Evolutionary conservation across 2,329 filamentous ascomycete species (phyloP), one percentile per base, ranked within the genome.

Genomic region (Fusarium tupiense): DNA sequence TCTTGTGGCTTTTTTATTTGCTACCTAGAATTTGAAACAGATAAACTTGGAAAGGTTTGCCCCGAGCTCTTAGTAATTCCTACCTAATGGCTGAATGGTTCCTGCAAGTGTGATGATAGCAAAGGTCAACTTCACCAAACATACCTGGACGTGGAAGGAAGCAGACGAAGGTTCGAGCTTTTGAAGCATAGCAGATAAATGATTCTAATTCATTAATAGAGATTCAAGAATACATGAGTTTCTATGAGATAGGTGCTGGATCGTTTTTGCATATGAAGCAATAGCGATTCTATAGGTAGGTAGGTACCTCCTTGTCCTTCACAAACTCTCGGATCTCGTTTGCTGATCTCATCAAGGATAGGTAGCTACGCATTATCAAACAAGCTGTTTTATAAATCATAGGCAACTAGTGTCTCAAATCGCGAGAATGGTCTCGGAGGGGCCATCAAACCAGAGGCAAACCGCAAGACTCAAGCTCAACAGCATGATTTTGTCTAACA

Each of bases 31-130:
- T 17, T 6, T 10, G 0, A 31, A 31, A 52, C 4, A 26, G 8
- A 24, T 19, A 0, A n/a, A 24, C 22, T 7, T 11, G 8, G 0
- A 24, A n/a, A 35, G 11, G 2, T 0, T 14, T 16, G 12, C 10
- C 17, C 13, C 6, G 17, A 24, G 31, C 31, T 29, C 13, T 24
- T 20, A 5, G 6, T 24, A 37, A 8, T 29, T 29, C 26, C 8
- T 37, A 5, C 13, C 33, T 35, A 16, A 52, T 35, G 17, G 29
- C 31, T 52, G 49, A n/a, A 29, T 29, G 46, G 9, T 29, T 29
- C 26, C 26, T 29, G 13, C 46, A 47, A 29, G 8, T 29, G 19
- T 47, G 2, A 47, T 29, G 6, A 47, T 47, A 4, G 19, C 3
- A 22, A 22, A 16, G 19, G 13, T 16, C 19, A 47, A 47, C 46